A percentile compares a stretch with the other conserved stretches of the same genome.
Conservation (phyloP, 1,139 yeast species). For the Blastobotrys arbuscula region DNA sequence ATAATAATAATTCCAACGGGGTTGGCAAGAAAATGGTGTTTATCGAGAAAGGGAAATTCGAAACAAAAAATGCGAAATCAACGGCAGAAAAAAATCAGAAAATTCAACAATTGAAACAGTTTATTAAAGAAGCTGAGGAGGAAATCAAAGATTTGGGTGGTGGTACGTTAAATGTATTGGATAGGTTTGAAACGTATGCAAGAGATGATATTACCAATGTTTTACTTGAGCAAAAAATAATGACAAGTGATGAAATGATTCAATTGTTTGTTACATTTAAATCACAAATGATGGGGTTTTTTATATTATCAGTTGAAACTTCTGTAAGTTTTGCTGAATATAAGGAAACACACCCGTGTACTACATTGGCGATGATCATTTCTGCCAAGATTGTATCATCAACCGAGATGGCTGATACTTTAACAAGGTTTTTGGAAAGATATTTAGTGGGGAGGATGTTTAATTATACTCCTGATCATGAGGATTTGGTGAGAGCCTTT, state of each 20-base stretch:
- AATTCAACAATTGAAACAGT: background rate
- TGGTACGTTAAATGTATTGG: background rate
- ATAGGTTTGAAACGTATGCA: background rate
- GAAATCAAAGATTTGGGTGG: conserved; percentile 3
- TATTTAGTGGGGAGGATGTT: conserved; percentile 43
- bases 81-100: background rate
- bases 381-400: conserved; percentile 1
- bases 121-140: conserved; percentile 1
- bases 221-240: background rate
- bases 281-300: background rate
- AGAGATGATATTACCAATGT: background rate
- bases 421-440: conserved; percentile 39
- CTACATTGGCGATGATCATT: conserved; percentile 1
- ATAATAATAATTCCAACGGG: background rate
- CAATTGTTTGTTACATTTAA: background rate
- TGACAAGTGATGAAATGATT: background rate
- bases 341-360: background rate
- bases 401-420: background rate
- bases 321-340: background rate
- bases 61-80: background rate
- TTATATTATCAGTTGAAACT: background rate
- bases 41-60: background rate
- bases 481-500: conserved; percentile 27
- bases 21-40: background rate
- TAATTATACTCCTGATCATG: conserved; percentile 33